phyloP scores from a whole-genome alignment of 2,329 filamentous ascomycete species.

The Orbilia blumenaviensis region DNA sequence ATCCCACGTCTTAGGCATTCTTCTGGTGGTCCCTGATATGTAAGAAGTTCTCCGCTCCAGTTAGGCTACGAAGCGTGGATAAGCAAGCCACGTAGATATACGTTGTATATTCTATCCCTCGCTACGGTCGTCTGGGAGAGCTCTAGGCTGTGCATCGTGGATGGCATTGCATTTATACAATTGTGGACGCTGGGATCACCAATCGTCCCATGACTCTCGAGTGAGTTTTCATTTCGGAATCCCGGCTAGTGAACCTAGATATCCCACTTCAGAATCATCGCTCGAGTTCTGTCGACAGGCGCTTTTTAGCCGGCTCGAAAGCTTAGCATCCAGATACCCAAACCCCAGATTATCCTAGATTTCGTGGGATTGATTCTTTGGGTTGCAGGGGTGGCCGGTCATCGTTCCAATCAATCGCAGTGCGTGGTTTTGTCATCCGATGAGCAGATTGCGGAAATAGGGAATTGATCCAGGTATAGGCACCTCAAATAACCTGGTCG shows the following conservation, averaged over 20 bases:
- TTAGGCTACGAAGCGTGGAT: not conserved
- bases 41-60: not conserved
- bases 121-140: not conserved
- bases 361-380: not conserved
- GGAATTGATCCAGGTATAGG: not conserved
- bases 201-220: not conserved
- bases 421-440: conserved; percentile 52
- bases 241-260: conserved; percentile 32
- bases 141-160: not conserved
- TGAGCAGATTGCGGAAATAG: conserved; percentile 1
- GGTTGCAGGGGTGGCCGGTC: conserved; percentile 17
- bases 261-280: not conserved
- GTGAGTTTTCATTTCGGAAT: conserved; percentile 46
- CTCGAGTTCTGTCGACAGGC: not conserved
- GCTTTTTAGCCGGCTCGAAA: conserved; percentile 46
- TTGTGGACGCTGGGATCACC: not conserved
- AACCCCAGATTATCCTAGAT: conserved; percentile 23
- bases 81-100: not conserved
- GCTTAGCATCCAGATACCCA: conserved; percentile 41
- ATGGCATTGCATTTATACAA: conserved; percentile 31
- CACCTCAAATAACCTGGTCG: not conserved
- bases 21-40: not conserved
- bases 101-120: not conserved
- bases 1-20: conserved; percentile 28
- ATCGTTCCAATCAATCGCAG: conserved; percentile 43